Evolutionary conservation across 768 basidiomycete genomes (phyloP), one percentile per base, ranked within the genome.

Genomic region (Leucocoprinus leucothites): DNA sequence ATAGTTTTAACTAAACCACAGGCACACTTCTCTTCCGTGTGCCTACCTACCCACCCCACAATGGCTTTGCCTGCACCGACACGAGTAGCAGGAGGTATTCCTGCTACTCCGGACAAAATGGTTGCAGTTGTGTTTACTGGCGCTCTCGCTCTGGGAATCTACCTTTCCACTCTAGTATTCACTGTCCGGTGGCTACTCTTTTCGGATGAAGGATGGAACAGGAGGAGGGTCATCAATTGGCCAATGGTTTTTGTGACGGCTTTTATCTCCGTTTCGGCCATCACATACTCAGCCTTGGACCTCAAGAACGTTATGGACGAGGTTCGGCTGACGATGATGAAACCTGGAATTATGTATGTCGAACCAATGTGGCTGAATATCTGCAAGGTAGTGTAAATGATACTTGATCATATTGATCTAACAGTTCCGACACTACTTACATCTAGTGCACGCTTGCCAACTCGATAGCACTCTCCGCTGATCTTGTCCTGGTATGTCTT

Each of bases 161-260:
- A 52, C 42, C 13, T 52, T 18, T n/a, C 28, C 28, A 52, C 42
- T 8, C 31, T 52, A 8, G 43, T 18, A 1, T 52, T 52, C 18
- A 52, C 51, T 1, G 19, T 52, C n/a, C 51, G 51, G 22, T 52
- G 51, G 51, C n/a, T 52, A 14, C 42, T 52, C 9, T 52, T 52
- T 16, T 35, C 51, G 28, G 51, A 52, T 22, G 51, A 52, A 21
- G 51, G 51, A 9, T 52, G 51, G 51, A 52, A 31, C 14, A 28
- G 28, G 43, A 44, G 51, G 16, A 52, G 34, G 31, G 18, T 22
- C 9, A 44, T 52, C 13, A 34, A 35, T 25, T 25, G 51, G 43
- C 42, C 51, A 18, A 52, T 52, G 51, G 28, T 52, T 28, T 19
- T 31, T 24, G 41, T 52, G 28, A 52, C 51, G 9, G 16, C 34